Base-by-base conservation (phyloP, 345 rosid species). In the Citrus sinensis region DNA sequence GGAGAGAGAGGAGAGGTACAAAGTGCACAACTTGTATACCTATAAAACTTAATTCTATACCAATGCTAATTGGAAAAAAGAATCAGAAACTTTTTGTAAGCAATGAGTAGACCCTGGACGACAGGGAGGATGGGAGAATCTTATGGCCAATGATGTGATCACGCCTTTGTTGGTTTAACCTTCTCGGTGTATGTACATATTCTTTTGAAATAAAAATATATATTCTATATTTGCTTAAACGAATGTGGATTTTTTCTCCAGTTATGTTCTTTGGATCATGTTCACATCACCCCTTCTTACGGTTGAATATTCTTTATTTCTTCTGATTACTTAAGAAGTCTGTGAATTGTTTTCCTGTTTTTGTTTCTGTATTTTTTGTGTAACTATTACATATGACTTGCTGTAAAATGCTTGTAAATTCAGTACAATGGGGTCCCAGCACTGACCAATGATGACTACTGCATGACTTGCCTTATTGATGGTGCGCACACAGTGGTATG, bases 381-480 rank as follows among this genome's bases (percentile, higher is more conserved):
- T 78, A 19, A 65, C 58, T 34, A 46, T 82, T 77, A n/a, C 74
- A 84, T 67, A 80, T 85, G 71, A 27, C 58, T 51, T 66, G 78
- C 30, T 76, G 63, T 30, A 46, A 35, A 72, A 72, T 76, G 64
- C 62, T 56, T 80, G 71, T 67, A 17, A 62, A 29, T 77, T 70
- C 85, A 96, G 99, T 90, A 83, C 87, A 83, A 82, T 71, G 97
- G 97, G 76, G 98, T 95, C 39, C 98, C 99, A 75, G 80, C 81
- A 80, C 80, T 94, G 67, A 81, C 91, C 82, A 90, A 90, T 76
- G 81, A 73, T 65, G 98, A 96, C 84, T 87, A 86, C 84, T 94
- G 99, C 83, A 80, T 81, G 82, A 87, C 81, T 74, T 96, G 99
- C 88, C 95, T 96, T 83, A 67, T 88, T 46, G 94, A 91, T 86